These are phyloP conservation scores for Corymbia citriodora DNA, from an alignment of 441 rosid genomes.

Conservation along the genomic window DNA sequence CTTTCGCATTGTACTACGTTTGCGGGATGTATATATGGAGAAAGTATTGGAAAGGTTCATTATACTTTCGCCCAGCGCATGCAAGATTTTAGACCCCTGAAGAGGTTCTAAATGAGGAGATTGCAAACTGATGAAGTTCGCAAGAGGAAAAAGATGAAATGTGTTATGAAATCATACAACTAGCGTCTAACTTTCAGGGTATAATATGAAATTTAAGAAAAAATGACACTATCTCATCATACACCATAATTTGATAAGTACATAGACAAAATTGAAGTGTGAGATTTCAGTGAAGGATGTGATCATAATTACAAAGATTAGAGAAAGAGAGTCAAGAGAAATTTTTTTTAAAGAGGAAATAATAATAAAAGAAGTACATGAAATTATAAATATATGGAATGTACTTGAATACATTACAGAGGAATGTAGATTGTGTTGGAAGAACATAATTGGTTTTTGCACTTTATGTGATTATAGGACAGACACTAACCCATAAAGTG, in stretches of 20 bases:
- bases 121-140: too few relatives aligned
- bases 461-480: too few relatives aligned
- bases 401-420: not conserved
- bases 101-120: too few relatives aligned
- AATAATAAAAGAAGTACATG: not conserved
- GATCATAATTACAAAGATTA: not conserved
- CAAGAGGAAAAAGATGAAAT: rapidly evolving
- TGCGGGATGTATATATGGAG: too few relatives aligned
- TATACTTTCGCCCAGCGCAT: rapidly evolving
- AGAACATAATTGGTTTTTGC: too few relatives aligned
- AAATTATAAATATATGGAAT: not conserved
- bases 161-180: not conserved
- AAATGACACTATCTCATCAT: not conserved
- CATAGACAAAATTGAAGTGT: not conserved
- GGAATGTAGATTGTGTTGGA: too few relatives aligned
- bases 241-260: too few relatives aligned
- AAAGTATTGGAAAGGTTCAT: too few relatives aligned
- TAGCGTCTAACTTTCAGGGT: rapidly evolving
- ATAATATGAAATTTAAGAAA: not conserved
- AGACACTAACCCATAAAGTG: not conserved
- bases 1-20: not conserved
- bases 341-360: not conserved
- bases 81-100: too few relatives aligned
- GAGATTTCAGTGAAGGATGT: not conserved
- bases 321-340: not conserved